Evolutionary conservation across 164 flowering plant genomes (phyloP).

Genomic region (Magnolia sinica): DNA sequence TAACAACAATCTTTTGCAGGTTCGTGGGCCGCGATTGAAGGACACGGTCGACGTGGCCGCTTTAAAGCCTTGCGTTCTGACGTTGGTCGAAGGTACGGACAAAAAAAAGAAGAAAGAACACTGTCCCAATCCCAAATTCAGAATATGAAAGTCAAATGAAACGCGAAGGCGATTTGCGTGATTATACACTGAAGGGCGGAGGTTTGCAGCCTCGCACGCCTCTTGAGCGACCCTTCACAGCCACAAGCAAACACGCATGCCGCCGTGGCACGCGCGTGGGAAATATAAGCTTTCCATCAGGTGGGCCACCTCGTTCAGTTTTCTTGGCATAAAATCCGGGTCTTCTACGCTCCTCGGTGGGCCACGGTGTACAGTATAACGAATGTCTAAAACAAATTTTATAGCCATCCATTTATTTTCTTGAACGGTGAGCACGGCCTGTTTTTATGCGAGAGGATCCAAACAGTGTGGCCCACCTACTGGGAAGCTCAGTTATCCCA

Average conservation of each 20-base stretch:
- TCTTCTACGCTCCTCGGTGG: too few relatives aligned
- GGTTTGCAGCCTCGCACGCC: not conserved
- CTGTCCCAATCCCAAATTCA: not conserved
- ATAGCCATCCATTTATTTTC: too few relatives aligned
- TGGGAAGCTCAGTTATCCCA: too few relatives aligned
- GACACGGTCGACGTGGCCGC: constrained; percentile 90
- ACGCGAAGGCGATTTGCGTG: not conserved
- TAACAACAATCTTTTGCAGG: constrained; percentile 33
- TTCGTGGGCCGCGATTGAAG: constrained; percentile 70
- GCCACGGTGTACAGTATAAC: too few relatives aligned
- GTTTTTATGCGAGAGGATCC: too few relatives aligned
- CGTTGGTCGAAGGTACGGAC: constrained; percentile 63
- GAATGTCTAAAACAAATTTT: too few relatives aligned
- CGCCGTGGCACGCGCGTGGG: too few relatives aligned
- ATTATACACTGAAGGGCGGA: not conserved
- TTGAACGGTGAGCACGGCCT: too few relatives aligned
- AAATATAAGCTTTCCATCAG: too few relatives aligned
- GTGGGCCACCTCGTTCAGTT: too few relatives aligned
- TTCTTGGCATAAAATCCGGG: too few relatives aligned
- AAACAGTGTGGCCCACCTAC: too few relatives aligned
- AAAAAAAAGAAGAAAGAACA: not conserved
- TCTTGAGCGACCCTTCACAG: not conserved
- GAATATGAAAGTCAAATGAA: not conserved
- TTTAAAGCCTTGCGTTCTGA: constrained; percentile 73
- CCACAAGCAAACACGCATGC: not conserved